phyloP scores from a whole-genome alignment of 2,329 filamentous ascomycete species.

The Xylariaceae sp. region DNA sequence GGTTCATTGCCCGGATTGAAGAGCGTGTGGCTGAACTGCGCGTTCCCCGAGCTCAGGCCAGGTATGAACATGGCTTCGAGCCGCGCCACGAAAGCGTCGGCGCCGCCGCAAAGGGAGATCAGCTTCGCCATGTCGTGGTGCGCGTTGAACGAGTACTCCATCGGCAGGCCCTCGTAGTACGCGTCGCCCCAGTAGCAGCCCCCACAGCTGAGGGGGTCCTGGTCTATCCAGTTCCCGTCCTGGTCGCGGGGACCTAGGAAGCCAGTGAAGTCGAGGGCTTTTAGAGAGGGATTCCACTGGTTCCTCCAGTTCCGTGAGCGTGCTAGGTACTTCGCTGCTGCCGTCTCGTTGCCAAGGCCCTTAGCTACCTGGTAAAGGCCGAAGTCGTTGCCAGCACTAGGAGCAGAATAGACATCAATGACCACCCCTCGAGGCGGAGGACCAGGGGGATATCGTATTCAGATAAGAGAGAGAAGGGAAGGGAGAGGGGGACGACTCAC shows the following conservation, averaged over 20 bases:
- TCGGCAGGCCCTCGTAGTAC: conserved; percentile 57
- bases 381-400: conserved; percentile 60
- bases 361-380: conserved; percentile 58
- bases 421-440: too few relatives aligned
- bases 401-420: too few relatives aligned
- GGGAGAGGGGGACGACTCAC: conserved; percentile 23
- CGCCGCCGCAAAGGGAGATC: conserved; percentile 51
- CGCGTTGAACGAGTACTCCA: conserved; percentile 64
- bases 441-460: too few relatives aligned
- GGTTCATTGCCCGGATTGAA: conserved; percentile 56
- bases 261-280: conserved; percentile 55
- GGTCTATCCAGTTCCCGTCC: conserved; percentile 45
- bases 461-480: background rate
- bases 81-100: conserved; percentile 47
- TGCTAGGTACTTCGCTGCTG: conserved; percentile 54
- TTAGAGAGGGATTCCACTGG: conserved; percentile 59
- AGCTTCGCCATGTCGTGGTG: conserved; percentile 58
- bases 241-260: conserved; percentile 58
- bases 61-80: conserved; percentile 57
- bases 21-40: conserved; percentile 46
- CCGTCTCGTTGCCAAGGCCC: conserved; percentile 46
- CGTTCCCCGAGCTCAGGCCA: conserved; percentile 38
- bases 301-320: conserved; percentile 66
- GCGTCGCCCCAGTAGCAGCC: conserved; percentile 62
- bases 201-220: conserved; percentile 54